Base-by-base conservation (phyloP, 2,329 filamentous ascomycete species). In the Fusarium sp. region DNA sequence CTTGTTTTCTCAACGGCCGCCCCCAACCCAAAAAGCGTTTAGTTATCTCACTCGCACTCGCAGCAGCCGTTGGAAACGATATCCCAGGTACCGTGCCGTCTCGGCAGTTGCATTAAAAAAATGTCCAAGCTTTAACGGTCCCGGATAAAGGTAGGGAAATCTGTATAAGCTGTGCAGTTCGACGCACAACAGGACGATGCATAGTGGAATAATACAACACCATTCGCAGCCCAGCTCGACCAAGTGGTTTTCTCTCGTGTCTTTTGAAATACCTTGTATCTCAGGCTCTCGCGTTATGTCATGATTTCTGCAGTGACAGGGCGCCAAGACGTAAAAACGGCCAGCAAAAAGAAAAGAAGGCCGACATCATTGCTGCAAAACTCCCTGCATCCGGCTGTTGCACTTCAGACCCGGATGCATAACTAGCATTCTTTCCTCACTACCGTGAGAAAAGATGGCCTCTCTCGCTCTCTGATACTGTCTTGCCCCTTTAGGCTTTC, bases 1-100 rank as follows among this genome's bases (percentile, higher is more conserved):
- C 46, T 61, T 61, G 61, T 57, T 64, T 32, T 46, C 54, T 41
- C 55, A 53, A 59, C 44, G 22, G 43, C 13, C 13, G 9, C 11
- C 35, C 29, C 44, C 26, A 31, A 26, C 7, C 47, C 28, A 35
- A 45, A 54, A 49, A 28, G 22, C 39, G 48, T 41, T 53, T 29
- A 54, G 54, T 41, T 61, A 19, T 19, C 19, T 19, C 19, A 19
- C 19, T 24, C 9, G 26, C 26, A 44, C 39, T 47, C 42, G 11
- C 22, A 25, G 25, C 25, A 32, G 38, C 35, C 35, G 53, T 6
- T 39, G 41, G 52, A 22, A 19, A 29, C 7, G 38, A 8, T 9
- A 35, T 15, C 11, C 44, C 48, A 38, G 31, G 44, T n/a, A 19
- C 19, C 19, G 19, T 19, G 3, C 19, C 19, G 19, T 19, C 19